Evolutionary conservation across 371 early-diverging fungal genomes (phyloP).

Genomic region (Mucor indicus): DNA sequence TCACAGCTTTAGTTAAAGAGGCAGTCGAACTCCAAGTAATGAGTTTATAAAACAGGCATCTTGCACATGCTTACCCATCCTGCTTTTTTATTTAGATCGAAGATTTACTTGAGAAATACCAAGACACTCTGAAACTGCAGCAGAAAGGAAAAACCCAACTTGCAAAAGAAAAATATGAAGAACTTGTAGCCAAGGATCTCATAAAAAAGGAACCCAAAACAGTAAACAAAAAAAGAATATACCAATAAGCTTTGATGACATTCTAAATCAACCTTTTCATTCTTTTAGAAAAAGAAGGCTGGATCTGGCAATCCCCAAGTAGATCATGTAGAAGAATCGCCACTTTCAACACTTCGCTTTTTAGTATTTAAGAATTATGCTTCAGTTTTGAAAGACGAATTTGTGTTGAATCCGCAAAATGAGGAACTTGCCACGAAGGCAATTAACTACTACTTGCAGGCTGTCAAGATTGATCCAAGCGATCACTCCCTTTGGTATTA

Average conservation of each 20-base stretch:
- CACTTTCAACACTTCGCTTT: constrained; percentile 37
- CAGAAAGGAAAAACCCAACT: constrained; percentile 41
- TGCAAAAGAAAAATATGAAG: constrained; percentile 42
- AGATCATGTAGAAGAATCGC: constrained; percentile 15
- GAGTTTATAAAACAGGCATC: neutral
- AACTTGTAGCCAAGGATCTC: constrained; percentile 42
- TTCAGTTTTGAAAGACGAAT: constrained; percentile 48
- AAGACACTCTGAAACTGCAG: constrained; percentile 46
- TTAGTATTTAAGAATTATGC: constrained; percentile 65
- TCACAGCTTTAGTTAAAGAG: constrained; percentile 17
- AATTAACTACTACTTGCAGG: constrained; percentile 51
- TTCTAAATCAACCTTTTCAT: neutral
- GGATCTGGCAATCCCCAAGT: neutral
- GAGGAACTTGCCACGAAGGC: constrained; percentile 35
- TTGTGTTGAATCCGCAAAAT: constrained; percentile 1
- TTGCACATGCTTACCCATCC: neutral
- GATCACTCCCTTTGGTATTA: constrained; percentile 57
- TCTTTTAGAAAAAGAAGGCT: constrained; percentile 2
- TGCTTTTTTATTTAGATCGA: constrained; percentile 36
- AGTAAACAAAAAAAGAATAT: constrained; percentile 16
- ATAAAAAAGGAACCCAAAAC: constrained; percentile 35
- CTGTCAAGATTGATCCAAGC: constrained; percentile 52
- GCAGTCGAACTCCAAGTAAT: constrained; percentile 35
- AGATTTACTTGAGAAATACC: constrained; percentile 44
- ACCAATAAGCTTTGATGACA: too few relatives aligned